Percentiles rank a stretch among this genome's conserved stretches.
Evolutionary conservation across 352 stramenopile genomes (phyloP).

Genomic region (Globisporangium nagaii): DNA sequence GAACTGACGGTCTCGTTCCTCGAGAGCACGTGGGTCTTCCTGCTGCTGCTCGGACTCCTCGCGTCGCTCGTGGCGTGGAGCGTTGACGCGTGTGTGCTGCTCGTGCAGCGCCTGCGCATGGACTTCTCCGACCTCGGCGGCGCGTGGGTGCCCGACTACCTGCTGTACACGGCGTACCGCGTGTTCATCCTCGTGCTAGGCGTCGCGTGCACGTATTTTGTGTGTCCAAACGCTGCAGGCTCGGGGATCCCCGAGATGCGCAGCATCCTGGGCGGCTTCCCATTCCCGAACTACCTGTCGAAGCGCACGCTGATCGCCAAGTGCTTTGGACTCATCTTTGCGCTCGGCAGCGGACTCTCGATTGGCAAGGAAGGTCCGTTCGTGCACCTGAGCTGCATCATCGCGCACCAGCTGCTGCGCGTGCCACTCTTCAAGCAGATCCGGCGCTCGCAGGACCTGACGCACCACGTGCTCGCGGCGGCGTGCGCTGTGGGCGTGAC

Average conservation of each 20-base stretch:
- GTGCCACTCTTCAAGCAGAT: conserved; percentile 62
- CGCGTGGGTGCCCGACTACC: conserved; percentile 45
- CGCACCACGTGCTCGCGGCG: conserved; percentile 60
- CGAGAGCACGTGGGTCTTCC: conserved; percentile 71
- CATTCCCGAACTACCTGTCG: conserved; percentile 60
- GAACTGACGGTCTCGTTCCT: conserved; percentile 42
- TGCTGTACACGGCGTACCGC: conserved; percentile 56
- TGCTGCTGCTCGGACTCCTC: conserved; percentile 52
- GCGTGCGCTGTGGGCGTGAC: conserved; percentile 76
- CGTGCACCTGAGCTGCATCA: conserved; percentile 73
- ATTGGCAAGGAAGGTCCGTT: conserved; percentile 82
- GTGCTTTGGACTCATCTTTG: conserved; percentile 54
- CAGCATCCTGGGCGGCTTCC: conserved; percentile 68
- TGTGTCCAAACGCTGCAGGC: conserved; percentile 57
- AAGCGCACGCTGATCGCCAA: conserved; percentile 57
- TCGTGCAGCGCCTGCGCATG: conserved; percentile 28
- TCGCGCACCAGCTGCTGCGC: conserved; percentile 55
- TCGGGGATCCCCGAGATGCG: conserved; percentile 80
- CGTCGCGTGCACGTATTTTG: conserved; percentile 49
- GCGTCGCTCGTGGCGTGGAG: conserved; percentile 59
- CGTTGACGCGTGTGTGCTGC: conserved; percentile 53
- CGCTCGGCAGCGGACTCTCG: conserved; percentile 56
- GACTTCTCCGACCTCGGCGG: conserved; percentile 40
- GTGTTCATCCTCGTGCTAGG: conserved; percentile 56
- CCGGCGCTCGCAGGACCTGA: conserved; percentile 47